These are phyloP conservation scores for Arthromyces matolae DNA, from an alignment of 768 basidiomycete genomes.

Conservation along the genomic window DNA sequence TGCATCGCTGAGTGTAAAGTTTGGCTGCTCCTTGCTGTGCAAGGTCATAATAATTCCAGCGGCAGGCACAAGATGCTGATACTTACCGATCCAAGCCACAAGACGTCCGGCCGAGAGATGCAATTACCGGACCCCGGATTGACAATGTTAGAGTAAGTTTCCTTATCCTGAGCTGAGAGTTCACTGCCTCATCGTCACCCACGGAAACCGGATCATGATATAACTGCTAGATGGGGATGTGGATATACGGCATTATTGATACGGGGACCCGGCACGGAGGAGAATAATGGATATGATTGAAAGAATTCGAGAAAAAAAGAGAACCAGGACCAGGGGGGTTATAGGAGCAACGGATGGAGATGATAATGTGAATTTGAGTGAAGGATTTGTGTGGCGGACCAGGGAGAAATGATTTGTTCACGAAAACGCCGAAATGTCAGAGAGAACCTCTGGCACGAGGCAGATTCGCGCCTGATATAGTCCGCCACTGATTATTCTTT, in stretches of 20 bases:
- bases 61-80: slow-evolving; percentile 20
- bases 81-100: neutral
- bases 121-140: slow-evolving; percentile 8
- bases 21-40: slow-evolving; percentile 19
- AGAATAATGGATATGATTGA: slow-evolving; percentile 1
- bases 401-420: too few relatives aligned
- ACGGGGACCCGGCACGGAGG: slow-evolving; percentile 19
- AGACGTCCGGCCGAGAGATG: neutral
- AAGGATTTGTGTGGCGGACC: too few relatives aligned
- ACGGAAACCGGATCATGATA: slow-evolving; percentile 46
- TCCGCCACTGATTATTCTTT: slow-evolving; percentile 14
- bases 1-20: slow-evolving; percentile 28
- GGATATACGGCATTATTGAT: too few relatives aligned
- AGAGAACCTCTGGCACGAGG: slow-evolving; percentile 23
- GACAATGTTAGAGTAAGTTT: neutral
- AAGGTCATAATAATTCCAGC: neutral
- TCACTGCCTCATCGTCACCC: slow-evolving; percentile 15
- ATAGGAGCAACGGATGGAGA: too few relatives aligned
- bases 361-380: too few relatives aligned
- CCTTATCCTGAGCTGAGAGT: neutral
- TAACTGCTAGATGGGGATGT: slow-evolving; percentile 25
- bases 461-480: slow-evolving; percentile 16
- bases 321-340: slow-evolving; percentile 12
- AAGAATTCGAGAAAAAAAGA: slow-evolving; percentile 6
- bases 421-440: slow-evolving; percentile 19